Percentiles rank a stretch among this genome's conserved stretches.
Evolutionary conservation across 2,329 filamentous ascomycete species (phyloP).

Genomic region (Colletotrichum aenigma): DNA sequence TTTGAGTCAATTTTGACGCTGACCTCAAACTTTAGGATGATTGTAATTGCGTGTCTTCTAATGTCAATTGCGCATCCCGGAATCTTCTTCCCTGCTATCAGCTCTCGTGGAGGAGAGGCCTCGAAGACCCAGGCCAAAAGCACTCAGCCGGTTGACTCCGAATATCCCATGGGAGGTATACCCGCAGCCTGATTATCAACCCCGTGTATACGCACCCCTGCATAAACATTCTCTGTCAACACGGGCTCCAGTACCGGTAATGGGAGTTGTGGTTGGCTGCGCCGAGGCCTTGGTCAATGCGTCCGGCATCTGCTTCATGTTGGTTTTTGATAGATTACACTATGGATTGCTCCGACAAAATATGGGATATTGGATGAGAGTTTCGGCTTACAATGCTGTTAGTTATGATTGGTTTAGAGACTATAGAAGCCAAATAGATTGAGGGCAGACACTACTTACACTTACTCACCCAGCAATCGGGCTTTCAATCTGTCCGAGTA

Average conservation of each 20-base stretch:
- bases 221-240: neutral
- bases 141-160: neutral
- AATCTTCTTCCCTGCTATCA: neutral
- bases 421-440: neutral
- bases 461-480: neutral
- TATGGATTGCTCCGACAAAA: neutral
- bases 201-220: neutral
- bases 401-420: neutral
- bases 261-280: neutral
- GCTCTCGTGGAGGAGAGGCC: neutral
- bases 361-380: accelerated
- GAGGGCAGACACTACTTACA: neutral
- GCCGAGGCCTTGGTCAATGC: neutral
- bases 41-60: neutral
- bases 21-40: neutral
- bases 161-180: neutral
- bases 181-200: neutral
- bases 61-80: neutral
- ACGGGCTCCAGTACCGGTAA: neutral
- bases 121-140: neutral
- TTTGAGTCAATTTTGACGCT: neutral
- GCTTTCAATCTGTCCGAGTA: neutral
- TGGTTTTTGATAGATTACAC: neutral
- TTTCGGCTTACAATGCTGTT: neutral
- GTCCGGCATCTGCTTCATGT: neutral